A percentile compares a stretch with the other conserved stretches of the same genome.
Evolutionary conservation across 2,329 filamentous ascomycete genomes (phyloP).

Genomic region (Phyllosticta capitalensis): DNA sequence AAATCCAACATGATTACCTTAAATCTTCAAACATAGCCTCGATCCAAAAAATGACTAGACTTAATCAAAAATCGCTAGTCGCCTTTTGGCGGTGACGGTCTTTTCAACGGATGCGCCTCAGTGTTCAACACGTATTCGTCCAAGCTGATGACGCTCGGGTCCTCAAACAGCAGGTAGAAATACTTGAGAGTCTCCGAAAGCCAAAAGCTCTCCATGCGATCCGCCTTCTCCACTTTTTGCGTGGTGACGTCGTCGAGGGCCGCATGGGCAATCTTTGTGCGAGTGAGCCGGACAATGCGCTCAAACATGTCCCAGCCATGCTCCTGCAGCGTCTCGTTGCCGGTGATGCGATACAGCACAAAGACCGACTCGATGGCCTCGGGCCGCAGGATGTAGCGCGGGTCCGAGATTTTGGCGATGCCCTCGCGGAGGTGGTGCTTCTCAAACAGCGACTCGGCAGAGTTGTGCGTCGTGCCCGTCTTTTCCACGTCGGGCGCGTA

Average conservation of each 20-base stretch:
- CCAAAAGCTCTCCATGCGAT: slow-evolving; percentile 42
- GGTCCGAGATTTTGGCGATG: slow-evolving; percentile 4
- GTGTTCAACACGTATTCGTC: slow-evolving; percentile 39
- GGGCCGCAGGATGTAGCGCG: slow-evolving; percentile 21
- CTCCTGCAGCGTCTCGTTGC: slow-evolving; percentile 38
- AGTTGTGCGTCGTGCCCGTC: background rate
- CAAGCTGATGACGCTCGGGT: slow-evolving; percentile 32
- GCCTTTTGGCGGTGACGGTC: background rate
- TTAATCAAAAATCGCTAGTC: background rate
- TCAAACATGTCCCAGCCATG: slow-evolving; percentile 42
- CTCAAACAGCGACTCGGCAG: background rate
- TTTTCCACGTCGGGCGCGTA: slow-evolving; percentile 29
- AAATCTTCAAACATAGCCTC: background rate
- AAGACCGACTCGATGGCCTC: slow-evolving; percentile 54
- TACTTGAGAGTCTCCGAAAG: slow-evolving; percentile 43
- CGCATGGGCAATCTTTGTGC: slow-evolving; percentile 37
- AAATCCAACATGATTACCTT: background rate
- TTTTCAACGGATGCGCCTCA: slow-evolving; percentile 10
- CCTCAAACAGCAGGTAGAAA: slow-evolving; percentile 38
- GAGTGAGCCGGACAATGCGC: slow-evolving; percentile 32
- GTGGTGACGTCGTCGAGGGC: slow-evolving; percentile 33
- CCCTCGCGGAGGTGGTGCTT: slow-evolving; percentile 2
- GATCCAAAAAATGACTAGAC: background rate
- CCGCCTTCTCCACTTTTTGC: slow-evolving; percentile 26
- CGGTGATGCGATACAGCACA: slow-evolving; percentile 40